Evolutionary conservation across 2,329 filamentous ascomycete species (phyloP), one percentile per base, ranked within the genome.

Genomic region (Bimuria novae-zelandiae): DNA sequence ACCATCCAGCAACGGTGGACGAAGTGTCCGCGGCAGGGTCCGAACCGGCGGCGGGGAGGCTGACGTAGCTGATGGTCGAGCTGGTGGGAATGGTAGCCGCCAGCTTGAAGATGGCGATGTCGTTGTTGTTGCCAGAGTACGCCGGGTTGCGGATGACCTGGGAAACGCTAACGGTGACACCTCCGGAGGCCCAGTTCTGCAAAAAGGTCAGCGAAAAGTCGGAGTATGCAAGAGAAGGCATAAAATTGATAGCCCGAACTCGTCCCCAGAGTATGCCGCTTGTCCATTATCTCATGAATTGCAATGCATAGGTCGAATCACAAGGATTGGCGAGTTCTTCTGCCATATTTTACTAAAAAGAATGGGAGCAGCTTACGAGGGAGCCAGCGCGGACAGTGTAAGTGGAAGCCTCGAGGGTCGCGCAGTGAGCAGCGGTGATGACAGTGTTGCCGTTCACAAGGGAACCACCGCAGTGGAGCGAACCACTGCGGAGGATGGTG

Each of bases 31-130:
- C 22, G 42, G 59, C 57, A 3, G 65, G 64, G 56, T 68, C 65
- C 12, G 55, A 62, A 48, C 56, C 56, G 4, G 64, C 43, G 12
- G 64, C 54, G 4, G 65, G 43, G n/a, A 68, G 61, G 17, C 27
- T 40, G 7, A 55, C 63, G 43, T 65, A 68, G 27, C 39, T 30
- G 40, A 67, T 57, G 54, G 59, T 63, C 33, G 53, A 57, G 60
- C 60, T 60, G 19, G 61, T 55, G 17, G 60, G 33, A 49, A 68
- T 54, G n/a, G 59, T 14, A 19, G 60, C 62, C 2, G 60, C 37
- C 8, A 68, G 63, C 59, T 67, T 67, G 50, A 58, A 53, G 63
- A 69, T 60, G 42, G 65, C 66, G 17, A 67, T 45, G 23, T 68
- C 65, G 32, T 60, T 49, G 44, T 52, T 56, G 29, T 21, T 29